Base-by-base conservation (phyloP, 345 rosid species). In the Pugionium dolabratum region DNA sequence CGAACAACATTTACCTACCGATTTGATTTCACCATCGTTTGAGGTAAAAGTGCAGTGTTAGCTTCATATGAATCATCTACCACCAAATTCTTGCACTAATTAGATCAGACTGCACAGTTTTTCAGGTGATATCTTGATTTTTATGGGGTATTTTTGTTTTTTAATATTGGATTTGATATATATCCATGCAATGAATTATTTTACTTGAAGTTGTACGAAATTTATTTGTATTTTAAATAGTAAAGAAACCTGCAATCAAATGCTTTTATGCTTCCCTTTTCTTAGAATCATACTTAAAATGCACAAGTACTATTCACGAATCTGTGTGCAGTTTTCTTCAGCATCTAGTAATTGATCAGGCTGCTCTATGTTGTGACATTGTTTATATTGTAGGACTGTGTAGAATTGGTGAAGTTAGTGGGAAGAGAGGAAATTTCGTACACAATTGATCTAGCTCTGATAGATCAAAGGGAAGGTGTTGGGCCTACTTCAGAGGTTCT, bases 401-500 rank as follows among this genome's bases (percentile, higher is more conserved):
- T 78, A 56, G 88, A 87, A 65, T 80, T 86, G 80, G 70, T 89
- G 31, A 84, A 84, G 85, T 79, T 79, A 68, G 57, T 82, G 64
- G 85, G 76, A 57, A 74, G 62, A 77, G 86, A 82, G 5, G 86
- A 82, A 56, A 67, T 72, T 34, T 79, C 85, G 6, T 71, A 77
- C 32, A 11, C 79, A 27, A 85, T 89, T 37, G 80, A 74, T 78
- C 82, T 75, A 75, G 84, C 86, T 54, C 30, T 75, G 48, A 73
- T 62, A 75, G 93, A 83, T 75, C 89, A 86, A 78, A 76, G 40
- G 35, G 81, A 80, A 47, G 75, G 79, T 64, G 66, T 57, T 67
- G 88, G 76, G 60, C 85, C 85, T 30, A 80, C 79, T 75, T 69
- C 87, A 45, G 89, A 91, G 57, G 74, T 79, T 74, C 75, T 87